Evolutionary conservation across 2,329 filamentous ascomycete genomes (phyloP), one percentile per base, ranked within the genome.

Genomic region (Botryotinia convoluta): DNA sequence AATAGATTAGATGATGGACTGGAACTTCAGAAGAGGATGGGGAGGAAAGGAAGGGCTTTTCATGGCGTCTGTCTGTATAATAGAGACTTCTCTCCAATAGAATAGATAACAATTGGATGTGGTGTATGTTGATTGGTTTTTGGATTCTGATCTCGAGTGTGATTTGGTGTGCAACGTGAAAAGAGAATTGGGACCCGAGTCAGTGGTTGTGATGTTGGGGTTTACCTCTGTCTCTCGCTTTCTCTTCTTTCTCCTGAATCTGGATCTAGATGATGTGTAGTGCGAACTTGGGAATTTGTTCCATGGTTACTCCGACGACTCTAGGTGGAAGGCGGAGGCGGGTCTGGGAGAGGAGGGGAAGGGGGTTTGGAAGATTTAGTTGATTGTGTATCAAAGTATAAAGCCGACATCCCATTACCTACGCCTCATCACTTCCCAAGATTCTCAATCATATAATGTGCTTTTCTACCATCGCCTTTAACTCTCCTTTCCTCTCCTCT

Each of bases 91-190:
- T 65, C 45, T 59, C 37, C 65, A 57, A 69, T 69, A 69, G 65
- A 69, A 69, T 69, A 69, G 65, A 69, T 69, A 35, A 26, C 65
- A 69, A 69, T 57, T 69, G 65, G 48, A 69, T 69, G 65, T 69
- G 65, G 18, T 42, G 57, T 42, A 32, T 69, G 48, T 57, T 69
- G 48, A 69, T 42, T 9, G 37, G 18, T 10, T 29, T 57, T 57
- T 9, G 0, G 14, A 29, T 3, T 68, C 42, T 51, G 16, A 42
- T 16, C 26, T 29, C 14, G 35, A 57, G 10, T 18, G 45, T 54
- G 45, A 51, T 8, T 18, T 16, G 14, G n/a, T 16, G 48, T 16
- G 51, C 39, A 29, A 12, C 5, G 60, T 54, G 48, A n/a, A 39
- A 35, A 4, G 14, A 5, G 7, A 2, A 39, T 32, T 5, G 20